These are phyloP conservation scores for Groenewaldozyma sp. DNA, from an alignment of 1,139 yeast genomes.

Conservation along the genomic window DNA sequence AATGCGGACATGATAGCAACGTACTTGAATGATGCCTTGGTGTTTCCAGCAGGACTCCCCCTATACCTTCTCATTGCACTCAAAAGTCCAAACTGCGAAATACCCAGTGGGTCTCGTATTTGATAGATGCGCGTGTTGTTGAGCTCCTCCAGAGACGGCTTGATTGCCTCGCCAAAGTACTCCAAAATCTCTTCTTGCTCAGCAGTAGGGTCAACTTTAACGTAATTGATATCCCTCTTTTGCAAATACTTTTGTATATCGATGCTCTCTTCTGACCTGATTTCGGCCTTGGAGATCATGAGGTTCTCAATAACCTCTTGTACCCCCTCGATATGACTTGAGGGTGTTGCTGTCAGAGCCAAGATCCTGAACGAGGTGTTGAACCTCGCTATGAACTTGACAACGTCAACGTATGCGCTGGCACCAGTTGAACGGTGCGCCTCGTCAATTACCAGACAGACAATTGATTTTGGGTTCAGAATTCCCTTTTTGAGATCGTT, in stretches of 20 bases:
- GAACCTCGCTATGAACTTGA: slow-evolving; percentile 52
- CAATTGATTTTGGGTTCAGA: slow-evolving; percentile 64
- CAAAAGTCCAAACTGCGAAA: slow-evolving; percentile 66
- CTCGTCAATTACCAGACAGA: slow-evolving; percentile 81
- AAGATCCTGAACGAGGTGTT: slow-evolving; percentile 62
- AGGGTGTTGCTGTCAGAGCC: slow-evolving; percentile 95
- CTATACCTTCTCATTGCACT: slow-evolving; percentile 49
- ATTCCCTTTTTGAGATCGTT: slow-evolving; percentile 74
- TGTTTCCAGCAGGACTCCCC: slow-evolving; percentile 17
- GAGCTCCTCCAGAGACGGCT: slow-evolving; percentile 57
- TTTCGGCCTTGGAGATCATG: slow-evolving; percentile 66
- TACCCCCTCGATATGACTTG: slow-evolving; percentile 77
- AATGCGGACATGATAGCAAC: slow-evolving; percentile 35
- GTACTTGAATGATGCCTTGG: slow-evolving; percentile 15
- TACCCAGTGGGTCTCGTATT: slow-evolving; percentile 51
- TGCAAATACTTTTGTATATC: slow-evolving; percentile 80
- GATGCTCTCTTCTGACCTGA: slow-evolving; percentile 73
- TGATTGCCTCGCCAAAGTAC: slow-evolving; percentile 49
- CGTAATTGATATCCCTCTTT: slow-evolving; percentile 50
- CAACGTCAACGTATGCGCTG: slow-evolving; percentile 80
- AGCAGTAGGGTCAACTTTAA: slow-evolving; percentile 43
- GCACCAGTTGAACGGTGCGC: slow-evolving; percentile 92
- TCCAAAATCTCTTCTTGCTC: slow-evolving; percentile 47
- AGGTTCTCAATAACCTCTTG: slow-evolving; percentile 74
- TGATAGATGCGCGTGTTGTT: slow-evolving; percentile 54